phyloP scores from a whole-genome alignment of 768 basidiomycete genomes.

The Agrocybe praecox region DNA sequence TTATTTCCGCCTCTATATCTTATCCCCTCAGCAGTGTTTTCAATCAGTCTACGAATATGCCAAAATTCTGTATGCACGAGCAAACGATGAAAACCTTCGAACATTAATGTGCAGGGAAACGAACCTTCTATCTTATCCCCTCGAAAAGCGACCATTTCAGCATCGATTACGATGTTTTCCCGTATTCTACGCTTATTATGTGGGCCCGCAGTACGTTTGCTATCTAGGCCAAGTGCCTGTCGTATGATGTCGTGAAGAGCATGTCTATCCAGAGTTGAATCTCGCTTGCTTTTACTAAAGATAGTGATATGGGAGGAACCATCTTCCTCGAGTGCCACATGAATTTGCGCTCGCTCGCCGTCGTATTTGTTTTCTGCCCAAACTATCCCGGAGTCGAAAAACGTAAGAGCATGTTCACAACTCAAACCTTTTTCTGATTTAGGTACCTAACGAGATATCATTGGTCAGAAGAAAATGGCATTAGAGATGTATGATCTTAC shows the following conservation, averaged over 20 bases:
- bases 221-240: conserved; percentile 48
- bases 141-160: conserved; percentile 89
- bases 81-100: neutral
- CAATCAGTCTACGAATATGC: conserved; percentile 65
- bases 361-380: conserved; percentile 96
- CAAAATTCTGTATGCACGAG: conserved; percentile 63
- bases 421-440: conserved; percentile 79
- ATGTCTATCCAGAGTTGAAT: conserved; percentile 77
- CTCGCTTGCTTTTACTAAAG: conserved; percentile 85
- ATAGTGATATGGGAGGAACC: conserved; percentile 60
- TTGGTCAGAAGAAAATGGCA: neutral
- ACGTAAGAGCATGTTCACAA: conserved; percentile 54
- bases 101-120: conserved; percentile 14
- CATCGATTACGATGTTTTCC: conserved; percentile 63
- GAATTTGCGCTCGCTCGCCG: conserved; percentile 93
- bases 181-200: conserved; percentile 23
- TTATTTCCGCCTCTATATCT: conserved; percentile 31
- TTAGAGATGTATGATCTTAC: conserved; percentile 31
- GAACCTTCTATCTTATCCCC: conserved; percentile 73
- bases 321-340: conserved; percentile 55
- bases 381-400: conserved; percentile 47
- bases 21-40: conserved; percentile 57
- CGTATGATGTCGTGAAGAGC: conserved; percentile 67
- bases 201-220: neutral
- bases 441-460: conserved; percentile 59